Evolutionary conservation across 345 rosid species (phyloP).

Genomic region (Gossypium turneri): DNA sequence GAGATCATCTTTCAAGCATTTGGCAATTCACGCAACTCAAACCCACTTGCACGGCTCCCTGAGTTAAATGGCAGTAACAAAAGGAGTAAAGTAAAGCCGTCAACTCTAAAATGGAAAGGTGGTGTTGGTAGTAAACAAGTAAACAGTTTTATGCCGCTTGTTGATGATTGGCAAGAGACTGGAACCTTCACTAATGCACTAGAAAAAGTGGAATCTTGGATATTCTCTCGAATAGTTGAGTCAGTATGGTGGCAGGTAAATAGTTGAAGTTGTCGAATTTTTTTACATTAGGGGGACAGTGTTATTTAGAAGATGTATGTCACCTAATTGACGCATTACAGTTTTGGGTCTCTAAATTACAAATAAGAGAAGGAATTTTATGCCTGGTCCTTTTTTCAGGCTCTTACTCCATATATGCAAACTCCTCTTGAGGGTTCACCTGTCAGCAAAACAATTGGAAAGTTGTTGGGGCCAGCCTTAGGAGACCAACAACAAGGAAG

Average conservation of each 20-base stretch:
- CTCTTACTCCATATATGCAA: slow-evolving; percentile 91
- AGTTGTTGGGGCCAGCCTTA: slow-evolving; percentile 64
- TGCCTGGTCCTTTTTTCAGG: slow-evolving; percentile 38
- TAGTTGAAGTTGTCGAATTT: background rate
- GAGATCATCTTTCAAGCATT: slow-evolving; percentile 76
- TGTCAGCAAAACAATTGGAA: slow-evolving; percentile 38
- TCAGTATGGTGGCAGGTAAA: slow-evolving; percentile 99
- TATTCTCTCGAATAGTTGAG: slow-evolving; percentile 84
- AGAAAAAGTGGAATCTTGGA: slow-evolving; percentile 84
- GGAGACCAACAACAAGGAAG: slow-evolving; percentile 80
- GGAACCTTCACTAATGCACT: slow-evolving; percentile 73
- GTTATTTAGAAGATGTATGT: background rate
- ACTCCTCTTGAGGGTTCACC: slow-evolving; percentile 44
- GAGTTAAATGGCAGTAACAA: slow-evolving; percentile 49
- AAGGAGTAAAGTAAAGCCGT: slow-evolving; percentile 34
- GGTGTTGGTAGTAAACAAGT: slow-evolving; percentile 29
- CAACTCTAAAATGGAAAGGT: slow-evolving; percentile 44
- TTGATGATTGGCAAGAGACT: slow-evolving; percentile 90
- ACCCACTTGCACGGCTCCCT: slow-evolving; percentile 34
- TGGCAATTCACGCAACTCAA: slow-evolving; percentile 47
- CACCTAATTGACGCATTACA: background rate
- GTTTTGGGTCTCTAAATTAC: background rate
- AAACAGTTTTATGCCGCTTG: slow-evolving; percentile 43
- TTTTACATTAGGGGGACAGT: background rate
- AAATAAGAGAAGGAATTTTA: slow-evolving; percentile 2